Conservation (phyloP, 257 asterid species). For the Solanum acaule region DNA sequence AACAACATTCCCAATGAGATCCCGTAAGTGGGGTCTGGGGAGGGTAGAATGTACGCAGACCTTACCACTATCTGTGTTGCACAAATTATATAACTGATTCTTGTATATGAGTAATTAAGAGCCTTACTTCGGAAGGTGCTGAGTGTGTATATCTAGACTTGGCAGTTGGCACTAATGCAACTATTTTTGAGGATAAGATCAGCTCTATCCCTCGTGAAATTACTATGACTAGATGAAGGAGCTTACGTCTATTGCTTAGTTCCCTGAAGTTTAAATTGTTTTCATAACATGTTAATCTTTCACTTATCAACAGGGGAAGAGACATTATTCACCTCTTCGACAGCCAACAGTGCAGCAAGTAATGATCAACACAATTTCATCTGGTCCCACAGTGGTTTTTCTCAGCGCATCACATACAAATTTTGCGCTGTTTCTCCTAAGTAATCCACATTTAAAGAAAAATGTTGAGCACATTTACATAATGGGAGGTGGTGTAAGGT, state of each 20-base stretch:
- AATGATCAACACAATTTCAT: slow-evolving; percentile 52
- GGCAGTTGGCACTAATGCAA: not conserved
- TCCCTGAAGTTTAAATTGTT: not conserved
- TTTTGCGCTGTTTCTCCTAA: slow-evolving; percentile 58
- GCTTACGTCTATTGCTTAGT: not conserved
- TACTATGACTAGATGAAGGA: not conserved
- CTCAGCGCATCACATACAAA: slow-evolving; percentile 52
- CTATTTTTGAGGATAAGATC: not conserved
- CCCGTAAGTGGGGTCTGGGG: not conserved
- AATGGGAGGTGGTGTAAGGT: slow-evolving; percentile 83
- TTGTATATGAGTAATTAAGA: not conserved
- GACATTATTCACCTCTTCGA: slow-evolving; percentile 56
- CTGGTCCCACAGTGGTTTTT: slow-evolving; percentile 62
- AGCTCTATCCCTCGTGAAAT: not conserved
- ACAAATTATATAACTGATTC: not conserved
- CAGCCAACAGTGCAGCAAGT: slow-evolving; percentile 86
- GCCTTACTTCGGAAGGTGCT: not conserved
- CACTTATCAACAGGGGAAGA: slow-evolving; percentile 38
- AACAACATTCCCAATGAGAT: not conserved
- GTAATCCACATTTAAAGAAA: slow-evolving; percentile 63
- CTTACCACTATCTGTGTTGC: not conserved
- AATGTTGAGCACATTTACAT: slow-evolving; percentile 59
- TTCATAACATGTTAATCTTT: not conserved
- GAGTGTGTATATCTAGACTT: not conserved
- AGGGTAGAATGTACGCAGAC: not conserved